These are phyloP conservation scores for Kodamaea restingae DNA, from an alignment of 805 yeast genomes.

Conservation along the genomic window DNA sequence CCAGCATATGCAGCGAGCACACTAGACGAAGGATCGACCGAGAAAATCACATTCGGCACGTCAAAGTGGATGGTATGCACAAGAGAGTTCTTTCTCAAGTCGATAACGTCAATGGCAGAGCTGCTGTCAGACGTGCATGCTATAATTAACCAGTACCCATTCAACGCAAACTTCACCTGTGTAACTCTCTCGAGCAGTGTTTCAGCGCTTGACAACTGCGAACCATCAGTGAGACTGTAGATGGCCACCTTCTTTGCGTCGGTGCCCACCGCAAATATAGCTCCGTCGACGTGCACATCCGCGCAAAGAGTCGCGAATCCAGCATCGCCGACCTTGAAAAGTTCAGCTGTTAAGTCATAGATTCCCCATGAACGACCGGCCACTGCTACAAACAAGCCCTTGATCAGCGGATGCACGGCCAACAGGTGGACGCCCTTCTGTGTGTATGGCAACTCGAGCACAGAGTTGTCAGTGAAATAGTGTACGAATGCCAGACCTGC, in stretches of 20 bases:
- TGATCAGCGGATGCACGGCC: slow-evolving; percentile 31
- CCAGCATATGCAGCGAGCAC: slow-evolving; percentile 22
- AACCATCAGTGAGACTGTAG: slow-evolving; percentile 37
- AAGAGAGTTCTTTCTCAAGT: slow-evolving; percentile 40
- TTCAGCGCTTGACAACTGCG: slow-evolving; percentile 29
- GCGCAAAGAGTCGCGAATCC: slow-evolving; percentile 12
- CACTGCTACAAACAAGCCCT: slow-evolving; percentile 25
- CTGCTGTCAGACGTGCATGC: slow-evolving; percentile 19
- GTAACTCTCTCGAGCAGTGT: slow-evolving; percentile 22
- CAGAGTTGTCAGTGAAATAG: background rate
- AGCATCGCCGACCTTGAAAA: slow-evolving; percentile 4
- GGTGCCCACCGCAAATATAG: slow-evolving; percentile 39
- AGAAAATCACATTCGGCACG: slow-evolving; percentile 19
- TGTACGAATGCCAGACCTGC: background rate
- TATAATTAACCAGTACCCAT: slow-evolving; percentile 60
- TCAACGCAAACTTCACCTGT: slow-evolving; percentile 49
- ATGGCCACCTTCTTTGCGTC: slow-evolving; percentile 31
- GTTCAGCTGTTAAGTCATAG: slow-evolving; percentile 12
- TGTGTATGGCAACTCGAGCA: background rate
- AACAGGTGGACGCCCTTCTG: slow-evolving; percentile 11
- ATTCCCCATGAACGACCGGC: slow-evolving; percentile 22
- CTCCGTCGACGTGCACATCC: slow-evolving; percentile 48
- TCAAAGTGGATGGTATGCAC: slow-evolving; percentile 26
- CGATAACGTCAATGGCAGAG: slow-evolving; percentile 39
- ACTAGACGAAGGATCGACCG: slow-evolving; percentile 35